Base-by-base conservation (phyloP, 2,329 filamentous ascomycete genomes). In the Trichoderma endophyticum region DNA sequence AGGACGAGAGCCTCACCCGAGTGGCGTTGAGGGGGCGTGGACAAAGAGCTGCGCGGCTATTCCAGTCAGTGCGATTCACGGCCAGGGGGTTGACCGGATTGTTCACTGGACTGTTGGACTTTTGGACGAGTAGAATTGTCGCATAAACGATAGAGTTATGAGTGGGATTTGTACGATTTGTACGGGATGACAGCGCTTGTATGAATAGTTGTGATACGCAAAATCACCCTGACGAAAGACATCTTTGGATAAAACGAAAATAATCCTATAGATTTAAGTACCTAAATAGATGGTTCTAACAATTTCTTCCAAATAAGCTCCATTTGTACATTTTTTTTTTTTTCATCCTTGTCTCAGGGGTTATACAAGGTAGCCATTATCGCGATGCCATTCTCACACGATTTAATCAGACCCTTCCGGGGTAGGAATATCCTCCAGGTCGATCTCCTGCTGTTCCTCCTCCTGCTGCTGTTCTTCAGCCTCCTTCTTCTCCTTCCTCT, bases 31-130 rank as follows among this genome's bases (percentile, higher is more conserved):
- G 69, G 82, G 82, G 3, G 85, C 85, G 9, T 88, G 91, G 91
- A 82, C 83, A 78, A 81, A 86, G 81, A 82, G 90, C 84, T 87
- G 93, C 36, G 85, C 88, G 26, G 92, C 89, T 24, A 90, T 98
- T 73, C 96, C 96, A 0, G 90, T 98, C 62, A 97, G 95, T 80
- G 96, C 95, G 62, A 97, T 98, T 74, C 89, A 91, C 72, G 93
- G 92, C 6, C 91, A 98, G 79, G 95, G 95, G 3, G 91, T 97
- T 9, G 89, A 94, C 68, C 85, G 87, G 59, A 90, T 96, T 71
- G 87, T 93, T 24, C 89, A 93, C 76, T 90, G 92, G 84, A 92
- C 91, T 2, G 87, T 94, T 64, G 89, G 89, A 18, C 79, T 95
- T 71, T 81, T 95, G 71, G 88, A 91, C 74, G 85, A 83, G 68